Conservation (phyloP, 768 basidiomycete genomes). For the Lactifluus piperatus region DNA sequence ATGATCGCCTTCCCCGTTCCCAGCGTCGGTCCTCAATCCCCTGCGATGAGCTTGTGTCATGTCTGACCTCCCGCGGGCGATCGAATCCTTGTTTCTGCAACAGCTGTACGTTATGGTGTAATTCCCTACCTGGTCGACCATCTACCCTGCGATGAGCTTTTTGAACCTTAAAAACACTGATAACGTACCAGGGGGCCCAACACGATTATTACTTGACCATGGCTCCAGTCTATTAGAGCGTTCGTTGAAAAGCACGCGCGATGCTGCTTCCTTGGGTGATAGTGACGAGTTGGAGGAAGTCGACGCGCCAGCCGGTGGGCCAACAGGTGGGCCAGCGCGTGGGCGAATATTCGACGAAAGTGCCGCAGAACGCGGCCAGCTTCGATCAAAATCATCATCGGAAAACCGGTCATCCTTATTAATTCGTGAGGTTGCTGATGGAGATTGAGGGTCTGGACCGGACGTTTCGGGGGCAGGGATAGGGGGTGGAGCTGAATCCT, state of each 20-base stretch:
- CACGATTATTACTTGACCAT: slow-evolving; percentile 46
- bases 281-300: slow-evolving; percentile 32
- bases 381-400: slow-evolving; percentile 94
- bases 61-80: slow-evolving; percentile 19
- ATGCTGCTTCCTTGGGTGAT: slow-evolving; percentile 45
- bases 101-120: slow-evolving; percentile 43
- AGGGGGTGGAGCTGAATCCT: slow-evolving; percentile 1
- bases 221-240: slow-evolving; percentile 86
- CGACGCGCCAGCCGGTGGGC: slow-evolving; percentile 25
- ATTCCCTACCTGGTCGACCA: slow-evolving; percentile 39
- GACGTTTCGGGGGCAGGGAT: neutral
- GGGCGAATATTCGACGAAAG: slow-evolving; percentile 37
- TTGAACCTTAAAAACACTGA: neutral
- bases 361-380: slow-evolving; percentile 75
- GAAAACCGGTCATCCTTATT: slow-evolving; percentile 83
- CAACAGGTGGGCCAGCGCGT: slow-evolving; percentile 14
- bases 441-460: neutral
- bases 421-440: slow-evolving; percentile 37
- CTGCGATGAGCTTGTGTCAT: slow-evolving; percentile 18
- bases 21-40: slow-evolving; percentile 14
- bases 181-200: slow-evolving; percentile 29
- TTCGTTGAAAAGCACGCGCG: slow-evolving; percentile 91
- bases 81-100: slow-evolving; percentile 45
- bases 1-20: slow-evolving; percentile 18
- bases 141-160: slow-evolving; percentile 31